phyloP scores from a whole-genome alignment of 805 yeast species.

The Lipomyces sp. region DNA sequence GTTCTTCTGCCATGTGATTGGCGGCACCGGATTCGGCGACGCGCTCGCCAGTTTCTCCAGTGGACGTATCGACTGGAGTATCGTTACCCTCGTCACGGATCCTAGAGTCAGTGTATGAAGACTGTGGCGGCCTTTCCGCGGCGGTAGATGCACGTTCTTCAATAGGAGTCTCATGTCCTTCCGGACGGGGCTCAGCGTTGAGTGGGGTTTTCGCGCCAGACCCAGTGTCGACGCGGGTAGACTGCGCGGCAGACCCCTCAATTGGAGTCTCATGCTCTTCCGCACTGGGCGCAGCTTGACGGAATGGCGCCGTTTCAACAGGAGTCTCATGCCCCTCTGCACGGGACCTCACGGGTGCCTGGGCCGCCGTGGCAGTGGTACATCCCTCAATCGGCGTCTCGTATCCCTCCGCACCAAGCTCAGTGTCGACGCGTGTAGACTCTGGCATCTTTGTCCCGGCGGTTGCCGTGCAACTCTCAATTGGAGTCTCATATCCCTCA shows the following conservation, averaged over 20 bases:
- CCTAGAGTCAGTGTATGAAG: too few relatives aligned
- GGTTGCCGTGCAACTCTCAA: background rate
- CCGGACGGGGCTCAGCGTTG: background rate
- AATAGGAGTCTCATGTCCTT: background rate
- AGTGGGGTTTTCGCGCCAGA: background rate
- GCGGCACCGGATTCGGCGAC: background rate
- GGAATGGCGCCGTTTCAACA: background rate
- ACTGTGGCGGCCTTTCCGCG: background rate
- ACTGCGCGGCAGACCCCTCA: background rate
- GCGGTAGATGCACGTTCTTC: background rate
- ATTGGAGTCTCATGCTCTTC: background rate
- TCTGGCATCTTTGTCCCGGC: background rate
- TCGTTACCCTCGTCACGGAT: too few relatives aligned
- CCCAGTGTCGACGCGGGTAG: background rate
- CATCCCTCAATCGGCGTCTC: background rate
- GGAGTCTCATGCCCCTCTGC: background rate
- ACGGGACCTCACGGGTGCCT: background rate
- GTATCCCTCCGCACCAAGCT: background rate
- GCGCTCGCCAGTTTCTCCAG: too few relatives aligned
- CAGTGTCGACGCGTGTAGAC: background rate
- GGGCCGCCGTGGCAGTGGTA: background rate
- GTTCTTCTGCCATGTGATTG: background rate
- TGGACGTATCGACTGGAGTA: too few relatives aligned
- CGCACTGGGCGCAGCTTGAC: background rate
- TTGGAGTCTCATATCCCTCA: slow-evolving; percentile 2